Percentiles rank a stretch among this genome's conserved stretches.
These are phyloP conservation scores for Sphagnum magellanicum DNA, from an alignment of 228 moss, liverwort and hornwort genomes.

Conservation along the genomic window DNA sequence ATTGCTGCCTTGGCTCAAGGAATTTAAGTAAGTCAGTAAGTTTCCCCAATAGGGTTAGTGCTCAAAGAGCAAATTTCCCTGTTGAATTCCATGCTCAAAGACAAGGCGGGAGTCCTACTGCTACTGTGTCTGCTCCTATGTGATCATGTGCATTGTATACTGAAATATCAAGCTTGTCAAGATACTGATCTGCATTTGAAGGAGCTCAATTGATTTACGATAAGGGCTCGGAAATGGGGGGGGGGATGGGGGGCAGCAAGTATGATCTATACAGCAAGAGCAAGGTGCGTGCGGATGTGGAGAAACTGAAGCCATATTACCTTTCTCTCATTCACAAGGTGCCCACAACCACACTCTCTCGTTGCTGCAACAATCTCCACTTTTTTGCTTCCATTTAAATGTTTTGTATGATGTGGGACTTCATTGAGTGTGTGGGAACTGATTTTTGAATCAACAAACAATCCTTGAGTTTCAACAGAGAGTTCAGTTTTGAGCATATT, in stretches of 20 bases:
- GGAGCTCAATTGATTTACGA: no score
- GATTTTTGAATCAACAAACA: neutral
- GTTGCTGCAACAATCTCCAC: neutral
- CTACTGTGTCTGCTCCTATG: no score
- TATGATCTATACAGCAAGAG: constrained; percentile 71
- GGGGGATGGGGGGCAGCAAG: constrained; percentile 29
- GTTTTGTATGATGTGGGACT: neutral
- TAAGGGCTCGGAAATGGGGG: no score
- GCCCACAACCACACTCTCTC: neutral
- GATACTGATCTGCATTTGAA: no score
- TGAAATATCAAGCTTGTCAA: no score
- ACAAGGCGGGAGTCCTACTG: no score
- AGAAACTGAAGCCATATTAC: constrained; percentile 60
- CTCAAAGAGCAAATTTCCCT: no score
- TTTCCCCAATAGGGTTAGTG: neutral
- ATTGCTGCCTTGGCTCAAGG: constrained; percentile 44
- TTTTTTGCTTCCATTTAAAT: neutral
- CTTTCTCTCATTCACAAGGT: constrained; percentile 53
- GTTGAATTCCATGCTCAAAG: no score
- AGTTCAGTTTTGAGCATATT: neutral
- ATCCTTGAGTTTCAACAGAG: neutral
- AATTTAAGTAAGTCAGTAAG: constrained; percentile 45
- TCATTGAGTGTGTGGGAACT: neutral
- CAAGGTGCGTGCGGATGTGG: constrained; percentile 44
- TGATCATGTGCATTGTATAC: no score